Percentiles rank a stretch among this genome's conserved stretches.
phyloP scores from a whole-genome alignment of 441 rosid genomes.

The Populus hybrid region DNA sequence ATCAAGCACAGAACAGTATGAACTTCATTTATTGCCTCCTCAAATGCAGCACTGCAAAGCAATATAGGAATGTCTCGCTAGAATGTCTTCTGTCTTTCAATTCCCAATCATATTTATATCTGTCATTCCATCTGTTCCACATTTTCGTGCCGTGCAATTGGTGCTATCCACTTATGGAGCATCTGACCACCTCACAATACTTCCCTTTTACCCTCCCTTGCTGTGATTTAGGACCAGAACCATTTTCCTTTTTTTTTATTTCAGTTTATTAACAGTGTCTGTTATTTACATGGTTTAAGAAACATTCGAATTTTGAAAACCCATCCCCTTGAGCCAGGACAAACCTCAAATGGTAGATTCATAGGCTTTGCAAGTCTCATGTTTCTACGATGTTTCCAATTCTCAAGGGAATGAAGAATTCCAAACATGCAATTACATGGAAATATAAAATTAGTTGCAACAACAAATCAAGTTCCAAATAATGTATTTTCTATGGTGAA shows the following conservation, averaged over 20 bases:
- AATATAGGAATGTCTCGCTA: too few species aligned
- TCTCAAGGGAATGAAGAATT: not conserved
- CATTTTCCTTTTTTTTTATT: not conserved
- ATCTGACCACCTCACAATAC: not conserved
- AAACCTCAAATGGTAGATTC: not conserved
- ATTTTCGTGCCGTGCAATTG: not conserved
- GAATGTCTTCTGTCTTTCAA: not conserved
- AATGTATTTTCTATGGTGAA: not conserved
- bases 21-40: not conserved
- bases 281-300: not conserved
- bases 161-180: not conserved
- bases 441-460: conserved; percentile 16
- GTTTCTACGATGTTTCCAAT: conserved; percentile 1
- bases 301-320: not conserved
- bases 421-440: conserved; percentile 8
- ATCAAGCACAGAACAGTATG: not conserved
- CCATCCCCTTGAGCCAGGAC: not conserved
- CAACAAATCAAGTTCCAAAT: conserved; percentile 14
- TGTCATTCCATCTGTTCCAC: not conserved
- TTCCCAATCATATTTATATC: not conserved
- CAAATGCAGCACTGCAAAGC: not conserved
- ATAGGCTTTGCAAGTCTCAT: not conserved
- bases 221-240: not conserved
- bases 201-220: not conserved
- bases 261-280: not conserved